Evolutionary conservation across 176 grass and related monocot genomes (phyloP).

Genomic region (Musa troglodytarum): DNA sequence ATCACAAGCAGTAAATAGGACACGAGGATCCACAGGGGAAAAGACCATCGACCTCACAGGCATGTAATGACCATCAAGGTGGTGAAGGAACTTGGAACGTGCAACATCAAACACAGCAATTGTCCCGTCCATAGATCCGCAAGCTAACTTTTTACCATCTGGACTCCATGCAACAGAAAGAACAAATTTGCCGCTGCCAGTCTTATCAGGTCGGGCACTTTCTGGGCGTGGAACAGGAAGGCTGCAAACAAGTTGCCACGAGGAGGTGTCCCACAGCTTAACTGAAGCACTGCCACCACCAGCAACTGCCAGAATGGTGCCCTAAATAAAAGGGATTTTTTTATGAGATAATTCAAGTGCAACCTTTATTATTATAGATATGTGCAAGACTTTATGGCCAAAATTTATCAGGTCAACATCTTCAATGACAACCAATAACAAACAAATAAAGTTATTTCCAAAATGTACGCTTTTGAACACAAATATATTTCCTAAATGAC

Average conservation of each 20-base stretch:
- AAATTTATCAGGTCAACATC: no score
- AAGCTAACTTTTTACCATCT: slow-evolving; percentile 69
- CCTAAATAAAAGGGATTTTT: slow-evolving; percentile 29
- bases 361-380: background rate
- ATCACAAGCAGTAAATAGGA: slow-evolving; percentile 71
- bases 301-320: slow-evolving; percentile 73
- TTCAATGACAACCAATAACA: no score
- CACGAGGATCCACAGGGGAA: slow-evolving; percentile 69
- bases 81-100: slow-evolving; percentile 81
- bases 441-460: no score
- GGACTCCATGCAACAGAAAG: slow-evolving; percentile 88
- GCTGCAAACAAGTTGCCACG: slow-evolving; percentile 53
- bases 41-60: slow-evolving; percentile 78
- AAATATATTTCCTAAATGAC: no score
- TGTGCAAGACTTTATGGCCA: no score
- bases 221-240: slow-evolving; percentile 60
- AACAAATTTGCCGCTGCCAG: slow-evolving; percentile 63
- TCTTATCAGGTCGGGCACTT: slow-evolving; percentile 50
- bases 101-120: slow-evolving; percentile 53
- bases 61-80: slow-evolving; percentile 84
- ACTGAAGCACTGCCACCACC: slow-evolving; percentile 75
- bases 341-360: background rate
- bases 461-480: no score
- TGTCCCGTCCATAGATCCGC: slow-evolving; percentile 75
- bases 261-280: slow-evolving; percentile 82